Base-by-base conservation (phyloP, 2,329 filamentous ascomycete species). In the Stemphylium lycopersici region DNA sequence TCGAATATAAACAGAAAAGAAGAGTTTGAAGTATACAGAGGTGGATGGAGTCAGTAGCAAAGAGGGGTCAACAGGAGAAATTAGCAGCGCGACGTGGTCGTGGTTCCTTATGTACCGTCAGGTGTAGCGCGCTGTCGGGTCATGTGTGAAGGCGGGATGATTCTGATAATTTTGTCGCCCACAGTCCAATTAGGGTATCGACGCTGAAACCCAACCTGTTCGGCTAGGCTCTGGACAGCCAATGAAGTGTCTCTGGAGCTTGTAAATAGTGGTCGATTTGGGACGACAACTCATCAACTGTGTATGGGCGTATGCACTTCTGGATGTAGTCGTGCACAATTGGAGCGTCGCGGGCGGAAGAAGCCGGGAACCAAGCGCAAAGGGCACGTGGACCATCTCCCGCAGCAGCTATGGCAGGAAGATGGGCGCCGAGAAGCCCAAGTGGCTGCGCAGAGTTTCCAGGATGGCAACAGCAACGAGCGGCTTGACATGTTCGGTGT, bases 141-240 rank as follows among this genome's bases (percentile, higher is more conserved):
- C 72, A 75, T 72, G 72, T 57, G 72, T 67, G 68, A 71, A 69
- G 67, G 68, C 71, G 71, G 70, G 70, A 70, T 71, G 68, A 65
- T 60, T 66, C 41, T 62, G 52, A 62, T 58, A 55, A 55, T 58
- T 62, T 69, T 62, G 63, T 67, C 61, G 63, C 63, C 64, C 62
- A 60, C 64, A 40, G 60, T 54, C 65, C 70, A 72, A 61, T 73
- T 65, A 72, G 22, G 22, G 61, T 66, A 65, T 60, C 55, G 38
- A 60, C 24, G 59, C 52, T 69, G 71, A 74, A 74, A 75, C 72
- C 70, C 63, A 73, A 71, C 67, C 52, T 40, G 64, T 64, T 44
- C 62, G 68, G 65, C 71, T 73, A 73, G 65, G 51, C 52, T 40
- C 50, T 48, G 43, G 53, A 52, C 61, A 61, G 63, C 72, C 71